Evolutionary conservation across 164 flowering plant genomes (phyloP), one percentile per base, ranked within the genome.

Genomic region (Hamamelis virginiana): DNA sequence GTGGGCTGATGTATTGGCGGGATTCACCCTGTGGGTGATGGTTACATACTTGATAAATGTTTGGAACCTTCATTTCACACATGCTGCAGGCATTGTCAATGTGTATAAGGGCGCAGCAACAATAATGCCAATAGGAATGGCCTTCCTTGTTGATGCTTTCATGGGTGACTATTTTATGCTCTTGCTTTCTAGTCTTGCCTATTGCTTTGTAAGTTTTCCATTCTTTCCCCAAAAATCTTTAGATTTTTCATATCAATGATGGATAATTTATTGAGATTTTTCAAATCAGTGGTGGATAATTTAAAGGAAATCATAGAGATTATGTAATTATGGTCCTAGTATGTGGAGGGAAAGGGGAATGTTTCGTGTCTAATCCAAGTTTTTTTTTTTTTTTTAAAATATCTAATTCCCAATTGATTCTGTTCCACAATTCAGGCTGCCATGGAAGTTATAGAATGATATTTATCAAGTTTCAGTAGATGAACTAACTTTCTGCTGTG

Each of bases 1-100:
- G 9, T 82, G 82, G 83, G 81, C 76, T 1, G 78, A 81, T 44
- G 13, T 78, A 18, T 59, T 84, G 23, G 83, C 75, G 0, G 44
- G 4, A 0, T 82, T 77, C 50, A 71, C 79, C 0, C 11, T 80
- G 57, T 83, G 78, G 70, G 62, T 76, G 62, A 65, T 77, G 67
- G 25, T 64, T 50, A 44, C 62, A 13, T 73, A 67, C 58, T 44
- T 73, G 22, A 67, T 64, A 47, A 18, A 68, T 12, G 64, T 48
- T 11, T 53, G 76, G 68, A 45, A 43, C 22, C 58, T 74, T 13
- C 14, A 50, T 11, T 28, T 74, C 6, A 47, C 61, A 9, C 69
- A 28, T 22, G 76, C 72, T 1, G 72, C 43, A 28, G 26, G 16
- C 25, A 66, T 64, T 48, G 22, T 64, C 14, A 64, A 46, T 64